Percentiles rank a stretch among this genome's conserved stretches.
These are phyloP conservation scores for Capsella bursapastoris DNA, from an alignment of 345 rosid genomes.

Conservation along the genomic window DNA sequence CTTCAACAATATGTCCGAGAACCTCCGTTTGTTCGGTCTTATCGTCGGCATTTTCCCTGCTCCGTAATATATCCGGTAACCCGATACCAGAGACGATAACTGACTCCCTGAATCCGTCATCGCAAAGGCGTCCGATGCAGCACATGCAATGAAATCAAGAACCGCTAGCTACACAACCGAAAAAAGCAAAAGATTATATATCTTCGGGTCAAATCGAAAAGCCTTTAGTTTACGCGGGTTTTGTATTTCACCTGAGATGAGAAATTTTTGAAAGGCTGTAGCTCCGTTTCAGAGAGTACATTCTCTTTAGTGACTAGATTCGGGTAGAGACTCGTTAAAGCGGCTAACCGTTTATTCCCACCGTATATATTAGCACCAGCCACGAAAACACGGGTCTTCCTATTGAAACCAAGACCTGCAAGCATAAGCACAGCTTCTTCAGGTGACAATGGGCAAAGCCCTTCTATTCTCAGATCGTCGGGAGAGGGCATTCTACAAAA, in stretches of 20 bases:
- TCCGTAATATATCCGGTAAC: constrained; percentile 80
- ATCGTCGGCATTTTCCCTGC: constrained; percentile 95
- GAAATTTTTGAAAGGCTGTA: constrained; percentile 80
- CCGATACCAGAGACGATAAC: constrained; percentile 86
- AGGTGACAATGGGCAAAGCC: constrained; percentile 89
- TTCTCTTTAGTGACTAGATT: constrained; percentile 91
- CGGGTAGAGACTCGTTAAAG: constrained; percentile 83
- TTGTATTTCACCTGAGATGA: constrained; percentile 78
- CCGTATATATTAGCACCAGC: constrained; percentile 95
- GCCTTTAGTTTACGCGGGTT: background rate
- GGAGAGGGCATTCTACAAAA: constrained; percentile 77
- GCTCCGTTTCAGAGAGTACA: constrained; percentile 73
- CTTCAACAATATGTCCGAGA: constrained; percentile 70
- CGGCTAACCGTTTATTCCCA: constrained; percentile 63
- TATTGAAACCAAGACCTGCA: constrained; percentile 88
- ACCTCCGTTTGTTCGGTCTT: constrained; percentile 81
- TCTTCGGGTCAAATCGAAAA: constrained; percentile 4
- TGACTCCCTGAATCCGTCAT: constrained; percentile 99
- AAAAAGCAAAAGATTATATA: background rate
- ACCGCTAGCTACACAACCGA: constrained; percentile 72
- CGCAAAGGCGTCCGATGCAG: constrained; percentile 86
- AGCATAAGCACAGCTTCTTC: constrained; percentile 97
- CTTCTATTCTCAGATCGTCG: constrained; percentile 71
- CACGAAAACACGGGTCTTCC: constrained; percentile 75
- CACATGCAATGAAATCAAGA: constrained; percentile 89